Evolutionary conservation across 345 rosid genomes (phyloP), one percentile per base, ranked within the genome.

Genomic region (Arabis alpina): DNA sequence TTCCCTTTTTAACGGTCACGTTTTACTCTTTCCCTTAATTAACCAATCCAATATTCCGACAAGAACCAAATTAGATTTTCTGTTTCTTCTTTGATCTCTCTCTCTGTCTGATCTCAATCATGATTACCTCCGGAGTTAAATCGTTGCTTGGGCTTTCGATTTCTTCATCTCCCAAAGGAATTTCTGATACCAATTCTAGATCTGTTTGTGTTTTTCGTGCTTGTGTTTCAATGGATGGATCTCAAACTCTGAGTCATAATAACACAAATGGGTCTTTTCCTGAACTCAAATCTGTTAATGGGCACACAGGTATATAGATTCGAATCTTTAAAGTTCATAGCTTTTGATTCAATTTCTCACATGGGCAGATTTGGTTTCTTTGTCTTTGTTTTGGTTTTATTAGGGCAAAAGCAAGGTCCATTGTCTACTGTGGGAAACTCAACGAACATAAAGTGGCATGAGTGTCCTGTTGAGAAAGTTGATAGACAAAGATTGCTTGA

Each of bases 381-480:
- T 12, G 8, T n/a, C 0, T 1, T 16, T 12, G 5, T 16, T 12
- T 32, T 57, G 16, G 13, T 19, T 19, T 19, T 19, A 45, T 66
- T 75, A 86, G 93, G 90, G 58, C 75, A 83, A 72, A 81, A 80
- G 49, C 79, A 68, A 66, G 76, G 64, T 34, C 85, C 82, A 50
- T 78, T 81, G 67, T 81, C 85, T 49, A 74, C 78, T 0, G 73
- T 71, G 5, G 88, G 85, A 61, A 86, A 84, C 68, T 82, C 93
- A 0, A 83, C 86, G 14, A 87, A 90, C 78, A 84, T 90, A 76
- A 72, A 80, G 74, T 90, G 93, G 96, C 93, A 90, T 66, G 76
- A 81, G 32, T 79, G 86, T 82, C 75, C 91, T 11, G 91, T 90
- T 54, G 88, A 69, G 56, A 90, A 86, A 68, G 53, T 67, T 75